These are phyloP conservation scores for Phytophthora foliorum DNA, from an alignment of 352 stramenopile genomes.

Conservation along the genomic window DNA sequence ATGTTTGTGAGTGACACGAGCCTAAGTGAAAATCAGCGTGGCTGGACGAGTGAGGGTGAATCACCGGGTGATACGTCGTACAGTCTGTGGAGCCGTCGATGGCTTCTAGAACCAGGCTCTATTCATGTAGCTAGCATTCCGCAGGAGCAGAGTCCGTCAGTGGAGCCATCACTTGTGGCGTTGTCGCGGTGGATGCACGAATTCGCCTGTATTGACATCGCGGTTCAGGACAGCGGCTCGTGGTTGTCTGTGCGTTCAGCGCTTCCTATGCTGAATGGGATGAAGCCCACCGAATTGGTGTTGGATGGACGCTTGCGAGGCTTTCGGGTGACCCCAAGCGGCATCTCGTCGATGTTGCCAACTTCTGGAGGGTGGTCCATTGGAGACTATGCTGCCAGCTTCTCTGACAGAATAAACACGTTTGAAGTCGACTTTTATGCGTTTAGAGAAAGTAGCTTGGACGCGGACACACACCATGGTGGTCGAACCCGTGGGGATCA, in stretches of 20 bases:
- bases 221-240: constrained; percentile 14
- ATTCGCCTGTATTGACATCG: constrained; percentile 25
- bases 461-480: too few species aligned
- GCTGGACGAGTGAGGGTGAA: not conserved
- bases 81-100: constrained; percentile 21
- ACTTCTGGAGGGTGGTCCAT: constrained; percentile 6
- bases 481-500: too few species aligned
- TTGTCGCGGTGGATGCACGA: constrained; percentile 9
- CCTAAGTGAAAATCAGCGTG: not conserved
- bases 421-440: too few species aligned
- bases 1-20: not conserved
- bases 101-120: constrained; percentile 24
- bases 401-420: not conserved
- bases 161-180: constrained; percentile 4
- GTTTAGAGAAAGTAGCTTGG: too few species aligned
- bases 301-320: constrained; percentile 39
- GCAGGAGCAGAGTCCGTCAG: not conserved
- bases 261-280: not conserved
- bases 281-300: constrained; percentile 24
- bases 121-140: constrained; percentile 9
- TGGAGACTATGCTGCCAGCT: constrained; percentile 14
- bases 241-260: constrained; percentile 15
- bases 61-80: not conserved
- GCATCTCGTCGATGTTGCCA: constrained; percentile 31
- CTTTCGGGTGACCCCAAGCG: constrained; percentile 41